phyloP scores from a whole-genome alignment of 2,329 filamentous ascomycete genomes.

The Colletotrichum orbiculare region DNA sequence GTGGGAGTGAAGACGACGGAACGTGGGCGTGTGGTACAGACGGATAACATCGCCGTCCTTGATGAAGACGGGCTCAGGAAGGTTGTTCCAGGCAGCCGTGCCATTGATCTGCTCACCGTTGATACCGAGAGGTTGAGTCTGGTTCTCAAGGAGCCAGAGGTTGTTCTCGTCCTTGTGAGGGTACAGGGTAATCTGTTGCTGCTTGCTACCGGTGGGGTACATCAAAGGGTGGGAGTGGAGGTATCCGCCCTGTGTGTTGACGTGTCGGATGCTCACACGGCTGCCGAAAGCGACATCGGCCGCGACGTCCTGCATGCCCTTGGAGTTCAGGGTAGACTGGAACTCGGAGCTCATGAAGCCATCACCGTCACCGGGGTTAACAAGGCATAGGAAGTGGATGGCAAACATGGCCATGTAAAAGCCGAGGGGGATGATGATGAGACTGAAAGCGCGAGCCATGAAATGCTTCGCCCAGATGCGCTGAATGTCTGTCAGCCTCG shows the following conservation, averaged over 20 bases:
- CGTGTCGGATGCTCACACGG: constrained; percentile 86
- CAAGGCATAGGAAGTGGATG: constrained; percentile 93
- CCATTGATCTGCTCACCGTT: constrained; percentile 84
- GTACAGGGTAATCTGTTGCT: constrained; percentile 98
- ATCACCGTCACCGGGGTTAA: constrained; percentile 96
- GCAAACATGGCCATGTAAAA: constrained; percentile 99
- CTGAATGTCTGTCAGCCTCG: constrained; percentile 47
- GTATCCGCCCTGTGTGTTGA: constrained; percentile 98
- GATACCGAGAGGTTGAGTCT: constrained; percentile 86
- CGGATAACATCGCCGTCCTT: constrained; percentile 83
- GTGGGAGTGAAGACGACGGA: constrained; percentile 94
- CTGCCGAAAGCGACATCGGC: constrained; percentile 93
- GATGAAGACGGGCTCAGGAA: constrained; percentile 74
- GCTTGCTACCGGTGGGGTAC: constrained; percentile 97
- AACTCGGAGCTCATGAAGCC: constrained; percentile 99
- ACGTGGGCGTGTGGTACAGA: constrained; percentile 85
- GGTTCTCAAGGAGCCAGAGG: constrained; percentile 92
- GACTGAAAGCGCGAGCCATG: constrained; percentile 87
- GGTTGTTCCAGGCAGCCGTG: constrained; percentile 83
- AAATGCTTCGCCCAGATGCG: constrained; percentile 94
- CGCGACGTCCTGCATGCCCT: constrained; percentile 94
- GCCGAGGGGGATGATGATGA: constrained; percentile 86
- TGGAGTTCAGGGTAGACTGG: constrained; percentile 95
- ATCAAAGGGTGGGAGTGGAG: constrained; percentile 96
- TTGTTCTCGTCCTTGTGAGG: constrained; percentile 99